Conservation (phyloP, 441 rosid genomes). For the Jatropha multifida region DNA sequence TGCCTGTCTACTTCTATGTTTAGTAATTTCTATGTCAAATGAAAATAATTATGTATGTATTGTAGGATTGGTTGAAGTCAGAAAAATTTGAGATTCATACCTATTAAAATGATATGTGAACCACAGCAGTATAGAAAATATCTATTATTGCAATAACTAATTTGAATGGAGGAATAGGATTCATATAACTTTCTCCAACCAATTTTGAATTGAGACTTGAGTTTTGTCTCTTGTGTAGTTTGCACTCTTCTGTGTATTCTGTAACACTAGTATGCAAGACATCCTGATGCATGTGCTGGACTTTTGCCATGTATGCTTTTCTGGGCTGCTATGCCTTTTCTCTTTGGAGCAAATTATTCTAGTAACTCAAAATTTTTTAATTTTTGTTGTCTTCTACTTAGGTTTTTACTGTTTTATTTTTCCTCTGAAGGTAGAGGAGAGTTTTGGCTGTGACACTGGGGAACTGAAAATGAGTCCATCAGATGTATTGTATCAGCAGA, state of each 20-base stretch:
- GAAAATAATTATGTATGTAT: neutral
- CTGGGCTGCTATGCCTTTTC: neutral
- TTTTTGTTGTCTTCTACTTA: neutral
- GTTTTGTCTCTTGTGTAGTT: neutral
- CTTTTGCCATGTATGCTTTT: neutral
- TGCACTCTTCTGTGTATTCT: neutral
- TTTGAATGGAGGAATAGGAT: neutral
- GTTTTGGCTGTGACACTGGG: constrained; percentile 9
- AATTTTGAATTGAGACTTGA: neutral
- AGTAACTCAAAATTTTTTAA: neutral
- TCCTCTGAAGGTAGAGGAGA: constrained; percentile 23
- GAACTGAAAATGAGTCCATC: constrained; percentile 8
- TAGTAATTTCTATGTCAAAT: neutral
- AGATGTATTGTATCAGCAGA: constrained; percentile 15
- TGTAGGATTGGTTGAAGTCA: neutral
- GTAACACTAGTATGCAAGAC: neutral
- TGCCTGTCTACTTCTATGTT: neutral
- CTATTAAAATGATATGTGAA: neutral
- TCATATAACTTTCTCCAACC: neutral
- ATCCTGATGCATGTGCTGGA: neutral
- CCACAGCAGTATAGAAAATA: neutral
- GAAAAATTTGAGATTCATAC: neutral
- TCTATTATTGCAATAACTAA: neutral
- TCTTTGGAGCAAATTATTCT: neutral
- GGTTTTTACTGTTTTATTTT: neutral